A percentile compares a stretch with the other conserved stretches of the same genome.
phyloP scores from a whole-genome alignment of 768 basidiomycete genomes.

The Leucosporidium creatinivorum region DNA sequence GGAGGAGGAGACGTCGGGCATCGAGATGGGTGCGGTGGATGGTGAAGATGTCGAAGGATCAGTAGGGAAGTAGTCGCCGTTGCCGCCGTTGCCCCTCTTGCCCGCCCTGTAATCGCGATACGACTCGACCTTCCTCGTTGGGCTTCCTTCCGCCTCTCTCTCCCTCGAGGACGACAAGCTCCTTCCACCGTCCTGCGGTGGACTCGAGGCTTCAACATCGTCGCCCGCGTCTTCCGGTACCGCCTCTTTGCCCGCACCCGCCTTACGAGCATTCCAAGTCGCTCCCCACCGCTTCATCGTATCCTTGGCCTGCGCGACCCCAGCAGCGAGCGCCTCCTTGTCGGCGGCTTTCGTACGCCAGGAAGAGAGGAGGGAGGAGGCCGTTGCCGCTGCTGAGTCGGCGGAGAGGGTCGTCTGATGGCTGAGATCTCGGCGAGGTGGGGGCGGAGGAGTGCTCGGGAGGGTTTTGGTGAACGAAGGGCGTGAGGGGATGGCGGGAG shows the following conservation, averaged over 20 bases:
- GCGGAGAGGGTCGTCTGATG: background rate
- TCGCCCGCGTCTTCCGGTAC: background rate
- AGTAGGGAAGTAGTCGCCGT: background rate
- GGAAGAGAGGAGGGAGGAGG: constrained; percentile 58
- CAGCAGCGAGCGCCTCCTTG: constrained; percentile 75
- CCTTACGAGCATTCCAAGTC: constrained; percentile 54
- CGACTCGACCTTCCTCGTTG: background rate
- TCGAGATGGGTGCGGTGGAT: background rate
- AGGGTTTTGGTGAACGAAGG: background rate
- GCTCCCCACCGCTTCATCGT: constrained; percentile 87
- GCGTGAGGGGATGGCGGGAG: background rate
- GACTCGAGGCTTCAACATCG: background rate
- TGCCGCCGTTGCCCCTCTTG: background rate
- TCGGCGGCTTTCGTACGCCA: constrained; percentile 59
- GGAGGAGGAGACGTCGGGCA: background rate
- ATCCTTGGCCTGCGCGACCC: constrained; percentile 60
- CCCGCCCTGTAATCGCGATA: background rate
- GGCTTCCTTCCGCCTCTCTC: background rate
- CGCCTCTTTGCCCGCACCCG: constrained; percentile 19
- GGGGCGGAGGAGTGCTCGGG: background rate
- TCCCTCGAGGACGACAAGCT: background rate
- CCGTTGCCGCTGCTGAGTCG: background rate
- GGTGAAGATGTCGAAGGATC: background rate
- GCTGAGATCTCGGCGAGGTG: background rate
- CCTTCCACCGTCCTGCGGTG: background rate